Percentiles rank a stretch among this genome's conserved stretches.
These are phyloP conservation scores for Gossypium aridum DNA, from an alignment of 441 rosid genomes.

Conservation along the genomic window DNA sequence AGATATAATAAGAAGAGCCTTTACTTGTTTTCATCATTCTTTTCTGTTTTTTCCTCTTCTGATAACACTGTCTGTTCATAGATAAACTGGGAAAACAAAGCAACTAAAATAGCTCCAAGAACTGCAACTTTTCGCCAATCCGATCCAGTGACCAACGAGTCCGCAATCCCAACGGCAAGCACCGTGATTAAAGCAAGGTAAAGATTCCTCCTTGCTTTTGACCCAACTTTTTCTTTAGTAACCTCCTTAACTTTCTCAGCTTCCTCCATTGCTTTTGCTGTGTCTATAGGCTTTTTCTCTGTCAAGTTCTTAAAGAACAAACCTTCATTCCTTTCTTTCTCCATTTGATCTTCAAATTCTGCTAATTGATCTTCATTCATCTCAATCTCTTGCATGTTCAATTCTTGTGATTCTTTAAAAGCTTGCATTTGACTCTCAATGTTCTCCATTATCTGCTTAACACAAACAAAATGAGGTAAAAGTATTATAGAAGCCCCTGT, in stretches of 20 bases:
- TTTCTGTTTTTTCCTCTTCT: conserved; percentile 37
- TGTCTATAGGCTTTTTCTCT: conserved; percentile 39
- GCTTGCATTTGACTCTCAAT: conserved; percentile 86
- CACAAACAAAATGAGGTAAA: conserved; percentile 2
- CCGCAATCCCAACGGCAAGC: conserved; percentile 43
- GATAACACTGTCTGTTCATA: conserved; percentile 67
- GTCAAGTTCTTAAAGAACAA: conserved; percentile 80
- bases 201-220: conserved; percentile 51
- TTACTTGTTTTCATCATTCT: conserved; percentile 30
- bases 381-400: conserved; percentile 58
- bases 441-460: conserved; percentile 70
- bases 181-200: conserved; percentile 66
- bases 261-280: conserved; percentile 54
- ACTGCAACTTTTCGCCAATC: conserved; percentile 87
- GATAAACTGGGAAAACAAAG: conserved; percentile 53
- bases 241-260: conserved; percentile 40
- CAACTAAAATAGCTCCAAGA: conserved; percentile 79
- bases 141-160: conserved; percentile 55
- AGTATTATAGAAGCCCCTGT: not conserved
- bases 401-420: conserved; percentile 70
- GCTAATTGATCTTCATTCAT: conserved; percentile 53
- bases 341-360: conserved; percentile 66
- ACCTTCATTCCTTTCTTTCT: conserved; percentile 67
- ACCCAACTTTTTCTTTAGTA: conserved; percentile 46
- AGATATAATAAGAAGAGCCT: conserved; percentile 4